phyloP scores from a whole-genome alignment of 495 filamentous ascomycete species.

The Penicillium nucicola region DNA sequence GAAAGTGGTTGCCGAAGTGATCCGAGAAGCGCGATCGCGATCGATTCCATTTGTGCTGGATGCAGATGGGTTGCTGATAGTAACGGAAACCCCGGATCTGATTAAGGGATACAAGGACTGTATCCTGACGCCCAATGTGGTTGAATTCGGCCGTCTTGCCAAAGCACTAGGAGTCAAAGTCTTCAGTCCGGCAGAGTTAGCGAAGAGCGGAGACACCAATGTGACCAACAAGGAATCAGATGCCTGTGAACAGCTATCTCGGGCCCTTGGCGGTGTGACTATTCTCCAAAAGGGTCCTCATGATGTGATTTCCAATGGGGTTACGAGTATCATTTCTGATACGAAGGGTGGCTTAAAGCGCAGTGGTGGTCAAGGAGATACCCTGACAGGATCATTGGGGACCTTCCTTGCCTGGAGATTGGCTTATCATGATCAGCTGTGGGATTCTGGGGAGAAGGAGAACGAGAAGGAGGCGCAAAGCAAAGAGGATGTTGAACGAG shows the following conservation, averaged over 20 bases:
- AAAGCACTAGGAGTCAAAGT: constrained; percentile 63
- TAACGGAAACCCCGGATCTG: constrained; percentile 70
- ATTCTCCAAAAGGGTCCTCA: constrained; percentile 86
- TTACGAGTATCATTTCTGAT: constrained; percentile 68
- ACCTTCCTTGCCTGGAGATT: constrained; percentile 85
- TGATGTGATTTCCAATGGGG: constrained; percentile 84
- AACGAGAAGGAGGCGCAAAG: constrained; percentile 35
- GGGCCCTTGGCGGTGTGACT: constrained; percentile 80
- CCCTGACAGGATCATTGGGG: constrained; percentile 82
- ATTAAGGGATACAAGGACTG: constrained; percentile 78
- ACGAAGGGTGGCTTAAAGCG: constrained; percentile 79
- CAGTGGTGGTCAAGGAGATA: constrained; percentile 94
- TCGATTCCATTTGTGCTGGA: constrained; percentile 85
- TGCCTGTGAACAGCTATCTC: constrained; percentile 69
- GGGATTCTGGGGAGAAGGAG: constrained; percentile 62
- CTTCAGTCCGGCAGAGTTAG: constrained; percentile 39
- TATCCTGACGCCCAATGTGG: constrained; percentile 91
- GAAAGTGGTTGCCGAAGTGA: constrained; percentile 74
- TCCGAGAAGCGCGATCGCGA: constrained; percentile 70
- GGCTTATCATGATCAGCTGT: constrained; percentile 78
- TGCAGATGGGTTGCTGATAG: constrained; percentile 81
- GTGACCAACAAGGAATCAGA: constrained; percentile 46
- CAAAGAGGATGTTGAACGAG: constrained; percentile 38
- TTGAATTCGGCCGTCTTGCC: constrained; percentile 83
- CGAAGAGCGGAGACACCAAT: constrained; percentile 34